Conservation (phyloP, 1,284 basidiomycete species). For the Volvariella surrecta region DNA sequence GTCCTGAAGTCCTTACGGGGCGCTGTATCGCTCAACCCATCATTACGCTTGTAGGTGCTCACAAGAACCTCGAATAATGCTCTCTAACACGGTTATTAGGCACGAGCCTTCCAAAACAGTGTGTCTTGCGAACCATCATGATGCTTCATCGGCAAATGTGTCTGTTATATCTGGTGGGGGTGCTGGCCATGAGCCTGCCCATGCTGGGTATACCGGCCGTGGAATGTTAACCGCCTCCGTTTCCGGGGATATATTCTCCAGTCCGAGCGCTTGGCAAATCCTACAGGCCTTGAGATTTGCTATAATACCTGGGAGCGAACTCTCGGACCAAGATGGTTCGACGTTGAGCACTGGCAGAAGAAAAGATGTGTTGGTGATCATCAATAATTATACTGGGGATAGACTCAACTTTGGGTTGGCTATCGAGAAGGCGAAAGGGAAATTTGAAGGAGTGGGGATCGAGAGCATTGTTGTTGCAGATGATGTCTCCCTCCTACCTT, state of each 20-base stretch:
- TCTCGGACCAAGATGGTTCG: no score
- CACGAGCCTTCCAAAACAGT: conserved; percentile 30
- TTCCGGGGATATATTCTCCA: conserved; percentile 58
- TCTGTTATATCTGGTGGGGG: conserved; percentile 60
- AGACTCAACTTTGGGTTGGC: conserved; percentile 66
- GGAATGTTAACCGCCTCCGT: conserved; percentile 57
- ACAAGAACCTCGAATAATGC: conserved; percentile 5
- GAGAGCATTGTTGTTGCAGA: conserved; percentile 58
- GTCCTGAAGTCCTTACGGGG: conserved; percentile 49
- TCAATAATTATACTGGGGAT: conserved; percentile 50
- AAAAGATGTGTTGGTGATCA: conserved; percentile 28
- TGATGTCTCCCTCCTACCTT: conserved; percentile 44
- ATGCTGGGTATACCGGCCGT: conserved; percentile 47
- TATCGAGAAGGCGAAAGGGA: conserved; percentile 45
- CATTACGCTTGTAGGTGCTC: conserved; percentile 39
- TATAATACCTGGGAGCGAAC: conserved; percentile 15
- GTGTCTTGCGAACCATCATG: conserved; percentile 28
- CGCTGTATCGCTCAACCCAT: conserved; percentile 41
- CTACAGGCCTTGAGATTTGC: conserved; percentile 42
- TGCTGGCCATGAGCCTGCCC: conserved; percentile 64
- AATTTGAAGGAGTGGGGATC: conserved; percentile 26
- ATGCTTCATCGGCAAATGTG: conserved; percentile 27
- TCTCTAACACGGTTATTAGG: conserved; percentile 12
- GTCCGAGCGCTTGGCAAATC: conserved; percentile 55
- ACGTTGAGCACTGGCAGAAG: background rate